Evolutionary conservation across 176 grass and related monocot species (phyloP).

Genomic region (Ananas comosus): DNA sequence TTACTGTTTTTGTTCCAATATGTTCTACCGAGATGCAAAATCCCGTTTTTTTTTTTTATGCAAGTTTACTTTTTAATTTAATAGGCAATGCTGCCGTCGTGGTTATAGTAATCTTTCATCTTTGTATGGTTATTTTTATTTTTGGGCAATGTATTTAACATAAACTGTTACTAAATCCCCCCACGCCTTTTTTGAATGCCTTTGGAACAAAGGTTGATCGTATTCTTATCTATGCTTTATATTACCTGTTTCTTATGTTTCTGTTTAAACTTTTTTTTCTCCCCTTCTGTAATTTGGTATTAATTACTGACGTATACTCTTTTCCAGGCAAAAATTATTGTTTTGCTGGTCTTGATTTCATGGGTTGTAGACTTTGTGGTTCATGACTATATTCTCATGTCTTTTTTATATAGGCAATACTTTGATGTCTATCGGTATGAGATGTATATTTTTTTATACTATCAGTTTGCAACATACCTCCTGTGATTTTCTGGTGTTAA

Average conservation of each 20-base stretch:
- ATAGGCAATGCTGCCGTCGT: too few species aligned
- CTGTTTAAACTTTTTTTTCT: slow-evolving; percentile 2
- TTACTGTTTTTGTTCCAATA: too few species aligned
- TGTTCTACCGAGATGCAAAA: too few species aligned
- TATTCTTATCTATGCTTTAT: background rate
- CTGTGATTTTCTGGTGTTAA: background rate
- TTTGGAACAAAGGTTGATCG: too few species aligned
- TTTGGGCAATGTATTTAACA: too few species aligned
- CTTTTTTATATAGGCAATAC: slow-evolving; percentile 73
- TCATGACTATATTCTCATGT: slow-evolving; percentile 95
- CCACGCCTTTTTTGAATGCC: too few species aligned
- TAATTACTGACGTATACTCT: background rate
- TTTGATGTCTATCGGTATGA: background rate
- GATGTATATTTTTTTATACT: slow-evolving; percentile 5
- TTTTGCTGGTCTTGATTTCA: slow-evolving; percentile 63
- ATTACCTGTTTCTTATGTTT: slow-evolving; percentile 7
- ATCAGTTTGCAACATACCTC: background rate
- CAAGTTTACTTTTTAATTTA: too few species aligned
- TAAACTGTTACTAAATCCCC: too few species aligned
- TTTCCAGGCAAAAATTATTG: slow-evolving; percentile 82
- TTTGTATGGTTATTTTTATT: too few species aligned
- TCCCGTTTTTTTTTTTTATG: too few species aligned
- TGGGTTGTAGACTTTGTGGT: too few species aligned
- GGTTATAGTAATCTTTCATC: too few species aligned
- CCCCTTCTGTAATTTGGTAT: background rate